phyloP scores from a whole-genome alignment of 306 rosid species.

The Acacia melanoxylon region DNA sequence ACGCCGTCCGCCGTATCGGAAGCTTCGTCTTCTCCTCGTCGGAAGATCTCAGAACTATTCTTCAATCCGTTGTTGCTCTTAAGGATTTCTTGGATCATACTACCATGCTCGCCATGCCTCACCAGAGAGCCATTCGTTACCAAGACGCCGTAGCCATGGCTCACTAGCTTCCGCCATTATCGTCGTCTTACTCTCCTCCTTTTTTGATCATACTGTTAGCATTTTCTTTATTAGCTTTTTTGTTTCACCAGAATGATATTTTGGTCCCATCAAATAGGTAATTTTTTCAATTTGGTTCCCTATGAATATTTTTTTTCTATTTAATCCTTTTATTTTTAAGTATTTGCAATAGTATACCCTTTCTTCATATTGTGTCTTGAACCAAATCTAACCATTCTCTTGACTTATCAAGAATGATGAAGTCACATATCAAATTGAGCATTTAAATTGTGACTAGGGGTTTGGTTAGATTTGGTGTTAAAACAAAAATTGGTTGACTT shows the following conservation, averaged over 20 bases:
- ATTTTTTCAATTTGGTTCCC: background rate
- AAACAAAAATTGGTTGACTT: background rate
- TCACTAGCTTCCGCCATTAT: constrained; percentile 47
- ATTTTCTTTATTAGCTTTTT: background rate
- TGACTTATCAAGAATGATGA: background rate
- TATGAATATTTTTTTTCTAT: background rate
- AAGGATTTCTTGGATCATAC: constrained; percentile 98
- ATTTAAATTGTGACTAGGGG: background rate
- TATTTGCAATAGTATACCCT: background rate
- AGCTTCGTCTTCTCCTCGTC: constrained; percentile 61
- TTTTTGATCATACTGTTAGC: background rate
- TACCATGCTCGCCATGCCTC: constrained; percentile 87
- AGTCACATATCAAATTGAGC: background rate
- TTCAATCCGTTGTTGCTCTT: constrained; percentile 83
- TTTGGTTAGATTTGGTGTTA: background rate
- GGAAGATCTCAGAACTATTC: constrained; percentile 68
- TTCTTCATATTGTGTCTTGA: background rate
- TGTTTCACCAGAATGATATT: background rate
- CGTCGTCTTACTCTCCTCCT: background rate
- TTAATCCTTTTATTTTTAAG: background rate
- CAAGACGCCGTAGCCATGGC: constrained; percentile 81
- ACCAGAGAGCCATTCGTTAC: constrained; percentile 73
- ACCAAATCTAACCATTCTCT: background rate
- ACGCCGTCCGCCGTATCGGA: constrained; percentile 75
- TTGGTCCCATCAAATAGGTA: background rate